Base-by-base conservation (phyloP, 306 rosid species). In the Cercis canadensis region DNA sequence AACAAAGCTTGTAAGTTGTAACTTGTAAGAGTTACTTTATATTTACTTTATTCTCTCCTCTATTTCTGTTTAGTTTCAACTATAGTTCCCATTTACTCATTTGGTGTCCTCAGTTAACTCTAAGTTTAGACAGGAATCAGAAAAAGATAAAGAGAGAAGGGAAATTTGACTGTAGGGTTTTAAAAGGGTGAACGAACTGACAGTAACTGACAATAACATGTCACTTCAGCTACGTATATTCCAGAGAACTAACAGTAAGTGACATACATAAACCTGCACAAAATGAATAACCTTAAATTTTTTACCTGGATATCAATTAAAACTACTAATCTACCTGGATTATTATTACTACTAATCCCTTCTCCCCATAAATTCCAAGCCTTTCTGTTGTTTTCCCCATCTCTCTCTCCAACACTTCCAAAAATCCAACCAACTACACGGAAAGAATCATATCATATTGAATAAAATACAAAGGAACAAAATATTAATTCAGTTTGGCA, bases 181-280 rank as follows among this genome's bases (percentile, higher is more conserved):
- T 54, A 60, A 75, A 80, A 68, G 66, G 29, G 65, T 84, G 76
- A 79, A 62, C 65, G 70, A 57, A 78, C 68, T 51, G 81, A 46
- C 75, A 71, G 52, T 72, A 47, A 62, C 79, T 84, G 87, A 70
- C 87, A 56, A 57, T 61, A 65, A 63, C 11, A 83, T 73, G 81
- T 84, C 88, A 83, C 77, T 77, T 87, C 85, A 80, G 67, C 82
- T 70, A 73, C 83, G 74, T 58, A 67, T 41, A 75, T 70, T 69
- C 62, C 70, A 77, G 17, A 12, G 52, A 78, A 39, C 72, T 74
- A 70, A 78, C 74, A 78, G 54, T 51, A 41, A 29, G 8, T 49
- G 60, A 24, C 29, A 24, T 24, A 24, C 29, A 24, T 24, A 24
- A 24, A 24, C 29, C 29, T 24, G 29, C 29, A 24, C 29, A 24